Evolutionary conservation across 352 stramenopile genomes (phyloP), one percentile per base, ranked within the genome.

Genomic region (Pythium grandisporangium): DNA sequence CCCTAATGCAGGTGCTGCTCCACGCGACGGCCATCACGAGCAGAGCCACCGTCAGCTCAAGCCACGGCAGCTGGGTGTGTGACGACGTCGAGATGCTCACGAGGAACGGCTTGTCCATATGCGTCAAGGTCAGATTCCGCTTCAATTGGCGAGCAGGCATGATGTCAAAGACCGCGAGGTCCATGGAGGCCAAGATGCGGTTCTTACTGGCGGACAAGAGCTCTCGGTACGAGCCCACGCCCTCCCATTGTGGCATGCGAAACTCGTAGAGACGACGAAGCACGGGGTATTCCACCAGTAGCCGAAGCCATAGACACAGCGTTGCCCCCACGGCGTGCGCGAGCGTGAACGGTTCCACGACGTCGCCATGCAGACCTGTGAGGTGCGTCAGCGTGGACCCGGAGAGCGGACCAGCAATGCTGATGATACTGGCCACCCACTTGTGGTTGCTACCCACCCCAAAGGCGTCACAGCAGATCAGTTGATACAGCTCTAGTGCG

Each of bases 401-500:
- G 14, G 67, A 81, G 16, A 84, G 50, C 24, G 70, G 67, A 0
- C 73, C 70, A 1, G 68, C 71, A 23, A 85, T 80, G 37, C 50
- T 77, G 21, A 61, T 61, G 53, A 85, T 76, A 46, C 69, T 80
- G 4, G 45, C 51, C 10, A 85, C 56, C 72, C 72, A 85, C 37
- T 60, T 58, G 44, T 73, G 48, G 19, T 58, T 58, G 24, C 52
- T 77, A 11, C 69, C 64, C 14, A 85, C 66, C 30, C 48, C 38
- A 30, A 83, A 85, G 37, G 62, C 70, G 51, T 85, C 70, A 6
- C 56, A 34, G 26, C 64, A 69, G 5, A 85, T 49, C 45, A 83
- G 46, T 57, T 88, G 75, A 39, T 89, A 84, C 25, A 89, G 44
- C 42, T 88, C 72, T 22, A 89, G 56, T 21, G 72, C 72, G 4